A percentile compares a stretch with the other conserved stretches of the same genome.
These are phyloP conservation scores for Botrytis pseudocinerea DNA, from an alignment of 2,329 filamentous ascomycete species.

Conservation along the genomic window DNA sequence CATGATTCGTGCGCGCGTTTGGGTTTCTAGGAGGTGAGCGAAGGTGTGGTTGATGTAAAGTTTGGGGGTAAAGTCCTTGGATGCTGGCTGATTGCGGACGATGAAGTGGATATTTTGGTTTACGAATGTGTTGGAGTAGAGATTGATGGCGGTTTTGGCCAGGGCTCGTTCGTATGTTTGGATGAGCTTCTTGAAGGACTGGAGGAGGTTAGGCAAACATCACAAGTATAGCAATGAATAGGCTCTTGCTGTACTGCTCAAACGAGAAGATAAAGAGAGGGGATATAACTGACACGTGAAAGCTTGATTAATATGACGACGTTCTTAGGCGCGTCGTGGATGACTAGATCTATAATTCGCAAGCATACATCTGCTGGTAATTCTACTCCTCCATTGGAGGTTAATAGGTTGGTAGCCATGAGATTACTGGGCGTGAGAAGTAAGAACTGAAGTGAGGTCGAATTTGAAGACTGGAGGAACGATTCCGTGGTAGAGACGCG, in stretches of 20 bases:
- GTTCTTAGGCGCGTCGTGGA: slow-evolving; percentile 5
- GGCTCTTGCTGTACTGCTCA: neutral
- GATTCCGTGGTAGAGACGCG: neutral
- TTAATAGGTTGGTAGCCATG: slow-evolving; percentile 15
- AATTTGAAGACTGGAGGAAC: neutral
- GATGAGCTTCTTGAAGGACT: slow-evolving; percentile 20
- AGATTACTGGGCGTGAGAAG: neutral
- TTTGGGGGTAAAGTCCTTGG: neutral
- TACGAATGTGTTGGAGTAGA: neutral
- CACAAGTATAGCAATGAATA: neutral
- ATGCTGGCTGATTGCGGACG: neutral
- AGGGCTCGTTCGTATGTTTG: slow-evolving; percentile 13
- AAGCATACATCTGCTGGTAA: slow-evolving; percentile 19
- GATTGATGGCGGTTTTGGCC: neutral
- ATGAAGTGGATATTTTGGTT: neutral
- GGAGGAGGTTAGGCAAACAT: neutral
- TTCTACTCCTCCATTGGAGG: neutral
- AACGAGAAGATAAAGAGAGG: neutral
- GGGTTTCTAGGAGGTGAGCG: neutral
- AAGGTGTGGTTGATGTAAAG: slow-evolving; percentile 11
- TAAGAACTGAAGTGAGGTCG: neutral
- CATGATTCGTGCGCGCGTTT: neutral
- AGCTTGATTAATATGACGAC: neutral
- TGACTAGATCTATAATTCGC: slow-evolving; percentile 5
- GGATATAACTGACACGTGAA: slow-evolving; percentile 12